phyloP scores from a whole-genome alignment of 495 filamentous ascomycete genomes.

The Apodospora peruviana region DNA sequence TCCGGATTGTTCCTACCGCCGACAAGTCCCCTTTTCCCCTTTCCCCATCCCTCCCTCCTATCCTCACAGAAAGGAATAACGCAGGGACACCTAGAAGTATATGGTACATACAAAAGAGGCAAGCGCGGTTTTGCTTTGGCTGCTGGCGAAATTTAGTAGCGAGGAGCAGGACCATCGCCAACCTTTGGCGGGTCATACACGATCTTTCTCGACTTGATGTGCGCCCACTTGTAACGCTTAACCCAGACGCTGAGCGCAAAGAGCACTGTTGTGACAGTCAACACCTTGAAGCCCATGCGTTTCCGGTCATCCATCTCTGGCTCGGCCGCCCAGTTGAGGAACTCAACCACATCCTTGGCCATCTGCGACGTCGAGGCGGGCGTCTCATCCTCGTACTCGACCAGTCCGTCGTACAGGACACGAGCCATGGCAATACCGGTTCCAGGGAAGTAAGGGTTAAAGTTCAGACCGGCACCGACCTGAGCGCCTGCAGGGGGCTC shows the following conservation, averaged over 20 bases:
- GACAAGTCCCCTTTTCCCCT: slow-evolving; percentile 4
- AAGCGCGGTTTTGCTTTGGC: slow-evolving; percentile 11
- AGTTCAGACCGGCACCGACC: slow-evolving; percentile 85
- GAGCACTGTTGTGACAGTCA: slow-evolving; percentile 70
- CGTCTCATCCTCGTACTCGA: slow-evolving; percentile 97
- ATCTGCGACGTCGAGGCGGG: slow-evolving; percentile 94
- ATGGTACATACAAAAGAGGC: slow-evolving; percentile 39
- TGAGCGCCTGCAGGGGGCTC: slow-evolving; percentile 84
- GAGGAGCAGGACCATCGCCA: slow-evolving; percentile 19
- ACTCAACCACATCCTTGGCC: slow-evolving; percentile 98
- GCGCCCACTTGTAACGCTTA: slow-evolving; percentile 98
- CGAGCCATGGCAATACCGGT: slow-evolving; percentile 99
- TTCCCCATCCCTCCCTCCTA: slow-evolving; percentile 26
- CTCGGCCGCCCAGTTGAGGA: slow-evolving; percentile 98
- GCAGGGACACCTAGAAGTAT: slow-evolving; percentile 32
- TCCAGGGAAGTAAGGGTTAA: slow-evolving; percentile 99
- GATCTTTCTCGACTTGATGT: slow-evolving; percentile 91
- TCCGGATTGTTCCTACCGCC: slow-evolving; percentile 3
- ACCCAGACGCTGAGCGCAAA: slow-evolving; percentile 91
- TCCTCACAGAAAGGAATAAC: slow-evolving; percentile 29
- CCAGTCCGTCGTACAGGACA: slow-evolving; percentile 93
- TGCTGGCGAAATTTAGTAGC: slow-evolving; percentile 21
- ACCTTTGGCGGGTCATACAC: slow-evolving; percentile 72
- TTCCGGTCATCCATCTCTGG: slow-evolving; percentile 98
- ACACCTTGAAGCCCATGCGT: slow-evolving; percentile 97